Base-by-base conservation (phyloP, 75 land plant species). In the Cupressus sempervirens region DNA sequence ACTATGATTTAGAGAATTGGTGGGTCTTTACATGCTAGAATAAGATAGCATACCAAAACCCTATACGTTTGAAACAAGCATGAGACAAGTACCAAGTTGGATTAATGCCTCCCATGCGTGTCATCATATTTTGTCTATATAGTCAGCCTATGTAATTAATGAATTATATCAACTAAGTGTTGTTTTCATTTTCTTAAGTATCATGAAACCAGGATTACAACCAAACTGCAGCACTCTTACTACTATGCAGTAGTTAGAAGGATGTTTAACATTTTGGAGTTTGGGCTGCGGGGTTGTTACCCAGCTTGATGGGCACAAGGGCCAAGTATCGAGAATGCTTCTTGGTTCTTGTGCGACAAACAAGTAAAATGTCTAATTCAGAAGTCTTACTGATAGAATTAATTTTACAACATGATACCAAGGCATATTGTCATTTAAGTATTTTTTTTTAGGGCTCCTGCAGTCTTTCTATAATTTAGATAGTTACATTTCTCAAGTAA, bases 401-500 rank as follows among this genome's bases (percentile, higher is more conserved):
- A 38, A 41, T 45, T 43, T 45, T 23, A 30, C 48, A 26, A 14
- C 45, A 79, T 79, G n/a, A 79, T n/a, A n/a, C 0, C 14, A 32
- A 45, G 48, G 81, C 81, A 79, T 79, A 4, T 79, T 45, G 46
- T 79, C 45, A 43, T 79, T n/a, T 50, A 1, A 18, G 20, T 2
- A 23, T n/a, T n/a, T n/a, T 76, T 76, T 38, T 77, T 41, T 43
- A 26, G n/a, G 50, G 48, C 48, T 11, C 29, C 48, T 8, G 52
- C 11, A 45, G 45, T 79, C 50, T 41, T 45, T 79, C 45, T 45
- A n/a, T 79, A 26, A 79, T 79, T 45, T 45, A 45, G 79, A 20
- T 76, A 76, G 46, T 79, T 79, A 41, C 81, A n/a, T 30, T 23
- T n/a, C 26, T n/a, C 50, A 79, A 50, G 81, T 79, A 79, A 79